Percentiles rank a stretch among this genome's conserved stretches.
Evolutionary conservation across 768 basidiomycete genomes (phyloP).

Genomic region (Hydnum rufescens): DNA sequence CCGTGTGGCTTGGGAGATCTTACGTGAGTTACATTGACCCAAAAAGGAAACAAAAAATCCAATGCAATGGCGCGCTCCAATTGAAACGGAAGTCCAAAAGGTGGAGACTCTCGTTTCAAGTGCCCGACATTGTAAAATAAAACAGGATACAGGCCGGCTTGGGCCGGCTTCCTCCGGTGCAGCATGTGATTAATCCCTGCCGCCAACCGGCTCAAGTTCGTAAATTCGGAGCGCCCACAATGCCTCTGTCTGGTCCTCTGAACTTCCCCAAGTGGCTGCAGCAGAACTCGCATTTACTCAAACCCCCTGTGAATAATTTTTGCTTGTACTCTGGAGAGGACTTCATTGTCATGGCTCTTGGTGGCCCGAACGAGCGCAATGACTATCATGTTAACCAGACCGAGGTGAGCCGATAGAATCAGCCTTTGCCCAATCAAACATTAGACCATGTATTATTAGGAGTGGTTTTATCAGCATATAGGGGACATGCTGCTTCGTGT

Average conservation of each 20-base stretch:
- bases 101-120: too few relatives aligned
- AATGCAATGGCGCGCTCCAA: too few relatives aligned
- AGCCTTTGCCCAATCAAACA: background rate
- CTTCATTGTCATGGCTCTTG: conserved; percentile 89
- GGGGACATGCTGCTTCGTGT: conserved; percentile 81
- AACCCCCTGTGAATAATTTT: conserved; percentile 87
- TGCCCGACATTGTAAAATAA: too few relatives aligned
- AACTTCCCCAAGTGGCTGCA: conserved; percentile 81
- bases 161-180: too few relatives aligned
- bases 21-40: too few relatives aligned
- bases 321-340: conserved; percentile 68
- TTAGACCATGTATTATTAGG: conserved; percentile 24
- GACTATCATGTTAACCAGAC: conserved; percentile 96
- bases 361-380: conserved; percentile 84
- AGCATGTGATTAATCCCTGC: too few relatives aligned
- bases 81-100: too few relatives aligned
- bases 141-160: too few relatives aligned
- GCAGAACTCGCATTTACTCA: conserved; percentile 57
- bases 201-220: background rate
- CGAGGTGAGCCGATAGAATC: conserved; percentile 36
- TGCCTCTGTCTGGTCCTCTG: conserved; percentile 64
- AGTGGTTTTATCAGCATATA: conserved; percentile 98
- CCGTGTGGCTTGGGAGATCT: too few relatives aligned
- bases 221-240: conserved; percentile 16
- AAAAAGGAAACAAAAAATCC: too few relatives aligned